A percentile compares a stretch with the other conserved stretches of the same genome.
These are phyloP conservation scores for Groenewaldozyma salmanticensis DNA, from an alignment of 805 yeast species.

Conservation along the genomic window DNA sequence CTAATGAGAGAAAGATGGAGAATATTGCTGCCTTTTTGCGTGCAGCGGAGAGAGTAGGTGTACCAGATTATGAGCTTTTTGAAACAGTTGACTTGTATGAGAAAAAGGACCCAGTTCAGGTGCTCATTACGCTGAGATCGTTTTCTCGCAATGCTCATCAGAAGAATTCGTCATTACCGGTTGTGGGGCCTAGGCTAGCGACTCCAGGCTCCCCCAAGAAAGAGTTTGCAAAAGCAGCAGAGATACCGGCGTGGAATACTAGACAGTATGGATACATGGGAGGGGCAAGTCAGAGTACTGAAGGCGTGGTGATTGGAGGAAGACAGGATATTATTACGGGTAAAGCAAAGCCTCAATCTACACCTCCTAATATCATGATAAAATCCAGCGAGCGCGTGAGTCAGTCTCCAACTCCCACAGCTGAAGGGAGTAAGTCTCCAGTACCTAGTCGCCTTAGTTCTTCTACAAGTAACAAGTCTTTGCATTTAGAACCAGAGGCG, in stretches of 20 bases:
- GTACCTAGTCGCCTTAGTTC: too few relatives aligned
- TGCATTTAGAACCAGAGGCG: too few relatives aligned
- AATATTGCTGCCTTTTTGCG: conserved; percentile 64
- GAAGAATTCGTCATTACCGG: conserved; percentile 40
- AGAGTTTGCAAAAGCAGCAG: conserved; percentile 30
- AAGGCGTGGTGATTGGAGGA: conserved; percentile 45
- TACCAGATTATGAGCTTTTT: conserved; percentile 73
- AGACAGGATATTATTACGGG: conserved; percentile 34
- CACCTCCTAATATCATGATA: conserved; percentile 14
- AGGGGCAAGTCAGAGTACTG: conserved; percentile 34
- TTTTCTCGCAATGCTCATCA: conserved; percentile 59
- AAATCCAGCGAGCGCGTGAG: conserved; percentile 1
- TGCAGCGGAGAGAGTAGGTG: conserved; percentile 53
- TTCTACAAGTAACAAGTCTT: too few relatives aligned
- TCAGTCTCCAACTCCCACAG: conserved; percentile 4
- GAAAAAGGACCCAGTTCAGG: conserved; percentile 65
- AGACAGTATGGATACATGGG: conserved; percentile 48
- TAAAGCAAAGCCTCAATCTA: conserved; percentile 8
- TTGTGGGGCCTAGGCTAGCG: conserved; percentile 50
- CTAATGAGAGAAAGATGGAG: conserved; percentile 61
- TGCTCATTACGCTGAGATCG: conserved; percentile 62
- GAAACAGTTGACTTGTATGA: conserved; percentile 73
- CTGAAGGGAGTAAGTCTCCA: not conserved
- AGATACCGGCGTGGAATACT: conserved; percentile 44
- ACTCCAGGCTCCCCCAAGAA: conserved; percentile 28